Percentiles rank a stretch among this genome's conserved stretches.
phyloP scores from a whole-genome alignment of 306 rosid genomes.

The Cicer pinnatifidum region DNA sequence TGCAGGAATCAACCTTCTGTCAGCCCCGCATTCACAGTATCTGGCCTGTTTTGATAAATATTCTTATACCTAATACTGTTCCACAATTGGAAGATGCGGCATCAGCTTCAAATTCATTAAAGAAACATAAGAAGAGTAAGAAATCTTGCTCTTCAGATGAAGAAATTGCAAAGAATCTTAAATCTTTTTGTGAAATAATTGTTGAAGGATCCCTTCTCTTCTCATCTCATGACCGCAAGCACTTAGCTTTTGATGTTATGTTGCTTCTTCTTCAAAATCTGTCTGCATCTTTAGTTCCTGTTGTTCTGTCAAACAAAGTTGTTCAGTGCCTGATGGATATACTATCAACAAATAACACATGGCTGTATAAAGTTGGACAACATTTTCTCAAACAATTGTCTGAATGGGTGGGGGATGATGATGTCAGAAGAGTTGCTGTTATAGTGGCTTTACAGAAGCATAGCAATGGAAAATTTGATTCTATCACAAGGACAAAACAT shows the following conservation, averaged over 20 bases:
- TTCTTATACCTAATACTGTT: constrained; percentile 69
- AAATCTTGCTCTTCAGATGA: constrained; percentile 84
- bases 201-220: constrained; percentile 86
- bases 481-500: constrained; percentile 64
- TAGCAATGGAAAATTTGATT: constrained; percentile 83
- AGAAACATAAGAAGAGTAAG: constrained; percentile 82
- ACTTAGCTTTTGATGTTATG: constrained; percentile 79
- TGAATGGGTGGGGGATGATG: constrained; percentile 80
- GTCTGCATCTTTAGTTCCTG: constrained; percentile 75
- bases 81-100: constrained; percentile 68
- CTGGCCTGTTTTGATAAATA: constrained; percentile 80
- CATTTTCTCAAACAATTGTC: constrained; percentile 73
- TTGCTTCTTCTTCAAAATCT: constrained; percentile 74
- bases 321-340: constrained; percentile 88
- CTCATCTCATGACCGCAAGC: constrained; percentile 98
- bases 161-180: constrained; percentile 67
- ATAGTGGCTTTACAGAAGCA: constrained; percentile 92
- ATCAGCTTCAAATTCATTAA: constrained; percentile 72
- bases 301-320: constrained; percentile 74
- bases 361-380: constrained; percentile 84
- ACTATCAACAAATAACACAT: constrained; percentile 76
- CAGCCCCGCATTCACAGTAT: constrained; percentile 90
- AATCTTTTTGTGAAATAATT: constrained; percentile 72
- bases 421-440: constrained; percentile 81
- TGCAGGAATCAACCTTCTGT: constrained; percentile 95